Base-by-base conservation (phyloP, 75 land plant species). In the Ceratopteris richardii region DNA sequence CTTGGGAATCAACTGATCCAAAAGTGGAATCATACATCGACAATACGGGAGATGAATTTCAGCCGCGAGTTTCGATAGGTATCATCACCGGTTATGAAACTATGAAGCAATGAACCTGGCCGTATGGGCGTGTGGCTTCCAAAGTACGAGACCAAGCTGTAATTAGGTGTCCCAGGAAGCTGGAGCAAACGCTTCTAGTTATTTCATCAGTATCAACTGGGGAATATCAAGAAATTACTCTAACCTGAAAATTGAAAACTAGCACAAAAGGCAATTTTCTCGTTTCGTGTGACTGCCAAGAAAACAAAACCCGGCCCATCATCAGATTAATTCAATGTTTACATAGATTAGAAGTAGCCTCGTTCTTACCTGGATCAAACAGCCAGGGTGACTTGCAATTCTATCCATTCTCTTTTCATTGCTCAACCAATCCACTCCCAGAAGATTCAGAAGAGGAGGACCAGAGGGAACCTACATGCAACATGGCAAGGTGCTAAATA, bases 1-100 rank as follows among this genome's bases (percentile, higher is more conserved):
- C n/a, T n/a, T n/a, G n/a, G n/a, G n/a, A n/a, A n/a, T n/a, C n/a
- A n/a, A n/a, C n/a, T n/a, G n/a, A n/a, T n/a, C n/a, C n/a, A n/a
- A n/a, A n/a, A n/a, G 24, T 44, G 42, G 11, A 21, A 4, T 5
- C 56, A 18, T 60, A 72, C 75, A 69, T 72, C 75, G 19, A 66
- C 75, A 40, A 72, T 72, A 17, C 75, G 65, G 22, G 75, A 69
- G 51, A 72, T 72, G 21, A 72, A 58, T 55, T 72, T 72, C 17
- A 72, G 67, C 20, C 70, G 56, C 31, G 75, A 29, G 60, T 72
- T 72, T 27, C 75, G 67, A 57, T 59, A 72, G 10, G 75, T 61
- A 64, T 72, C 63, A 58, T 72, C 75, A 0, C 75, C 75, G 41
- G 58, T 72, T n/a, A 41, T 63, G 31, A 72, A 72, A 37, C 44